Evolutionary conservation across 345 rosid species (phyloP).

Genomic region (Salix caprea): DNA sequence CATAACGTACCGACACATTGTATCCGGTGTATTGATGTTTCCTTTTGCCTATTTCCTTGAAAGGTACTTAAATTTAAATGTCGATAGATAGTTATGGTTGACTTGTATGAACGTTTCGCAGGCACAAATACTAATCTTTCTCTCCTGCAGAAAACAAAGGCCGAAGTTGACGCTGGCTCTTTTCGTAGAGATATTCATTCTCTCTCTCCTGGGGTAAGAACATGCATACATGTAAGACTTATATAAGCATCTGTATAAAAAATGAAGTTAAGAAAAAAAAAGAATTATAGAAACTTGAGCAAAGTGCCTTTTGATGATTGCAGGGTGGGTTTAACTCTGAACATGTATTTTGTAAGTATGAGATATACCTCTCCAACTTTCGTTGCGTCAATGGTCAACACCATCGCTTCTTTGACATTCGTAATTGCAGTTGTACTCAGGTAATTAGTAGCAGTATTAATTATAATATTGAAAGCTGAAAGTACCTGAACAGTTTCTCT

Average conservation of each 20-base stretch:
- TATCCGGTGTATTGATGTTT: conserved; percentile 36
- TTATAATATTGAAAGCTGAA: not conserved
- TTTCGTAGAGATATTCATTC: conserved; percentile 52
- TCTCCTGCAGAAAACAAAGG: conserved; percentile 47
- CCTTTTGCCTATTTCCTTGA: conserved; percentile 62
- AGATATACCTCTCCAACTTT: conserved; percentile 34
- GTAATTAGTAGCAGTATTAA: not conserved
- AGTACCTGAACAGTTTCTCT: not conserved
- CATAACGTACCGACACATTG: conserved; percentile 58
- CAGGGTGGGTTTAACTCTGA: conserved; percentile 49
- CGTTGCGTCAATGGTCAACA: conserved; percentile 30
- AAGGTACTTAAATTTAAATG: conserved; percentile 24
- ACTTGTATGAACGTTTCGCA: not conserved
- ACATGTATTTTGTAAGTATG: conserved; percentile 34
- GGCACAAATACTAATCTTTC: not conserved
- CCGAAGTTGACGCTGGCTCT: conserved; percentile 58
- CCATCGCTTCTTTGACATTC: conserved; percentile 25
- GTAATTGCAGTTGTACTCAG: conserved; percentile 25
- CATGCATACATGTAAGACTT: not conserved
- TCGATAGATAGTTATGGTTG: not conserved
- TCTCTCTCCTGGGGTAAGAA: conserved; percentile 60
- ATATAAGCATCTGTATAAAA: not conserved
- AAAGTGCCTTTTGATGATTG: not conserved
- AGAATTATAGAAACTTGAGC: not conserved
- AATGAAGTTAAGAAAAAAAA: not conserved